Percentiles rank a stretch among this genome's conserved stretches.
Conservation (phyloP, 495 filamentous ascomycete genomes). For the Ramalina peruviana region DNA sequence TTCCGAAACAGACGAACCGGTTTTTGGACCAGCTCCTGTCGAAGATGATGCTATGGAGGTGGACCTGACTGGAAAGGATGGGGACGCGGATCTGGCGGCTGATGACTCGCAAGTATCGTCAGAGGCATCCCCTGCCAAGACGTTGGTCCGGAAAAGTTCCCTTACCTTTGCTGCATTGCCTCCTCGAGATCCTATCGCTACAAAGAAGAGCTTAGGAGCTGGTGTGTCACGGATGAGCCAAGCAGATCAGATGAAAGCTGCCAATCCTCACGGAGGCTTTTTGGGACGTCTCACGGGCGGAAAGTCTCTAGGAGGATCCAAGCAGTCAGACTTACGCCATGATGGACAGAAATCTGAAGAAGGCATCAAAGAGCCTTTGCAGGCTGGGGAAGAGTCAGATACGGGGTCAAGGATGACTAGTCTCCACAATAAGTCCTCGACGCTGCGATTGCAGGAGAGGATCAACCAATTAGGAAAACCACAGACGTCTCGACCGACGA, state of each 20-base stretch:
- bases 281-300: slow-evolving; percentile 49
- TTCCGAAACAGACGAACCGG: slow-evolving; percentile 6
- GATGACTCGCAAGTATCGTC: slow-evolving; percentile 45
- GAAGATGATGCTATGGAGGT: slow-evolving; percentile 10
- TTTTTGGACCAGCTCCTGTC: slow-evolving; percentile 5
- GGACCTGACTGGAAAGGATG: slow-evolving; percentile 20
- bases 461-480: slow-evolving; percentile 86
- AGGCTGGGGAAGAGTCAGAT: slow-evolving; percentile 22
- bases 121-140: slow-evolving; percentile 45
- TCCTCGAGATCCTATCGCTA: slow-evolving; percentile 71
- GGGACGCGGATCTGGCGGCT: slow-evolving; percentile 35
- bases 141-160: slow-evolving; percentile 77
- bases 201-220: slow-evolving; percentile 63
- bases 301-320: slow-evolving; percentile 36
- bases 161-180: slow-evolving; percentile 85
- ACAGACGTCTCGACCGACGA: slow-evolving; percentile 54
- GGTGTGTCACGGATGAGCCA: slow-evolving; percentile 67
- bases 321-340: slow-evolving; percentile 24
- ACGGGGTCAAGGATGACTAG: slow-evolving; percentile 30
- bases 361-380: slow-evolving; percentile 3
- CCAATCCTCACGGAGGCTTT: slow-evolving; percentile 35
- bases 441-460: slow-evolving; percentile 78
- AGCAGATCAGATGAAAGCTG: slow-evolving; percentile 47
- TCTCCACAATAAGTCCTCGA: slow-evolving; percentile 75
- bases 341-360: slow-evolving; percentile 43